These are phyloP conservation scores for Immersiporthe knoxdaviesiana DNA, from an alignment of 2,329 filamentous ascomycete species.

Conservation along the genomic window DNA sequence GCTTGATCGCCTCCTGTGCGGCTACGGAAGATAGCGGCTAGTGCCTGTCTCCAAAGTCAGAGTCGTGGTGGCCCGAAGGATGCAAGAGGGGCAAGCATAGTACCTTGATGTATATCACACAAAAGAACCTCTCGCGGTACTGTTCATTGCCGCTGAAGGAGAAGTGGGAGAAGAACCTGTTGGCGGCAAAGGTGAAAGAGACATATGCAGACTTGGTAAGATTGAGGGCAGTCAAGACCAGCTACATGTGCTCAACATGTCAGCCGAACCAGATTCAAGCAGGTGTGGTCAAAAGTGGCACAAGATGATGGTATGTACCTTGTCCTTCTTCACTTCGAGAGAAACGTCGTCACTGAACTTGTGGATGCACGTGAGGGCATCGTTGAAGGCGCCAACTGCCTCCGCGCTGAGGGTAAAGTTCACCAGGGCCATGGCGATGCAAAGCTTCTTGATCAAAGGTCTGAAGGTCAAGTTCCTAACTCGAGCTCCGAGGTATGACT, in stretches of 20 bases:
- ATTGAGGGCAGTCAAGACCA: constrained; percentile 76
- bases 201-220: constrained; percentile 81
- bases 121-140: constrained; percentile 67
- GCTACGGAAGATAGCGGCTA: constrained; percentile 75
- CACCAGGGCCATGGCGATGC: constrained; percentile 57
- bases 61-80: background rate
- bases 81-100: constrained; percentile 20
- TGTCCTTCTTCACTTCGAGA: constrained; percentile 71
- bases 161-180: constrained; percentile 74
- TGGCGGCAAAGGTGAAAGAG: constrained; percentile 68
- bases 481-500: background rate
- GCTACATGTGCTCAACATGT: constrained; percentile 46
- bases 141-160: constrained; percentile 61
- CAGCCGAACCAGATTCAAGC: constrained; percentile 20
- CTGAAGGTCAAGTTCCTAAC: background rate
- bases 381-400: constrained; percentile 70
- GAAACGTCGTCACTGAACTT: constrained; percentile 82
- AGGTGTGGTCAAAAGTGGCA: background rate
- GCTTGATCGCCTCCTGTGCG: constrained; percentile 61
- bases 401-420: constrained; percentile 76
- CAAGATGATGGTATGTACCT: constrained; percentile 55
- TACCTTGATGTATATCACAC: constrained; percentile 75
- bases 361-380: constrained; percentile 72
- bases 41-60: constrained; percentile 48
- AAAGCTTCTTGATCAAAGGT: background rate